Percentiles rank a stretch among this genome's conserved stretches.
These are phyloP conservation scores for Leccinum pallidistipes DNA, from an alignment of 1,284 basidiomycete species.

Conservation along the genomic window DNA sequence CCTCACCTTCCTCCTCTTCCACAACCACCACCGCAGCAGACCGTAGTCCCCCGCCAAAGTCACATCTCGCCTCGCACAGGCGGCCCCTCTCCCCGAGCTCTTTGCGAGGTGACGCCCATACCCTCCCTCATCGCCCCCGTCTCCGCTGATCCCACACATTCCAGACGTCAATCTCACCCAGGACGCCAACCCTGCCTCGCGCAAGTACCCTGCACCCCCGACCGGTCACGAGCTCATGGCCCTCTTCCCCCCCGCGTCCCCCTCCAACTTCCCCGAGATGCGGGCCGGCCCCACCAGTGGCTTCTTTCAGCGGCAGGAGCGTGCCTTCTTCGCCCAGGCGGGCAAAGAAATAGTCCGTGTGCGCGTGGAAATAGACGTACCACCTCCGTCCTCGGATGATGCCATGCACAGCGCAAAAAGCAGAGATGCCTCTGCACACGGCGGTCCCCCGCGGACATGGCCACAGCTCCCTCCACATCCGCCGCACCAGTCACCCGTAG, in stretches of 20 bases:
- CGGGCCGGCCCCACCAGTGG: constrained; percentile 61
- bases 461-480: constrained; percentile 29
- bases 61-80: constrained; percentile 17
- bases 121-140: neutral
- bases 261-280: constrained; percentile 50
- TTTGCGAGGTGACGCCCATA: constrained; percentile 45
- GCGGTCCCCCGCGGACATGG: constrained; percentile 27
- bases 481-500: constrained; percentile 29
- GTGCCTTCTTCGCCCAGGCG: constrained; percentile 71
- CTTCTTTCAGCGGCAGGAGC: constrained; percentile 70
- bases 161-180: constrained; percentile 59
- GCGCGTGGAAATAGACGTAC: constrained; percentile 59
- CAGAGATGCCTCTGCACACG: constrained; percentile 23
- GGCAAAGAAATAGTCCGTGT: constrained; percentile 74
- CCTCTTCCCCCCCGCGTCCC: constrained; percentile 69
- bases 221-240: constrained; percentile 81
- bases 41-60: constrained; percentile 28
- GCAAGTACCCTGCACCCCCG: constrained; percentile 68
- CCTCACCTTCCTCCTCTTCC: constrained; percentile 30
- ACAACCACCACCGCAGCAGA: constrained; percentile 27
- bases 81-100: constrained; percentile 50
- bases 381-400: constrained; percentile 18
- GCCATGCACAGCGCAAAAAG: constrained; percentile 14
- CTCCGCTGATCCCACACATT: constrained; percentile 11
- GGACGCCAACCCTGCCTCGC: constrained; percentile 43